Evolutionary conservation across 176 grass and related monocot genomes (phyloP).

Genomic region (Coix lacrymajobi): DNA sequence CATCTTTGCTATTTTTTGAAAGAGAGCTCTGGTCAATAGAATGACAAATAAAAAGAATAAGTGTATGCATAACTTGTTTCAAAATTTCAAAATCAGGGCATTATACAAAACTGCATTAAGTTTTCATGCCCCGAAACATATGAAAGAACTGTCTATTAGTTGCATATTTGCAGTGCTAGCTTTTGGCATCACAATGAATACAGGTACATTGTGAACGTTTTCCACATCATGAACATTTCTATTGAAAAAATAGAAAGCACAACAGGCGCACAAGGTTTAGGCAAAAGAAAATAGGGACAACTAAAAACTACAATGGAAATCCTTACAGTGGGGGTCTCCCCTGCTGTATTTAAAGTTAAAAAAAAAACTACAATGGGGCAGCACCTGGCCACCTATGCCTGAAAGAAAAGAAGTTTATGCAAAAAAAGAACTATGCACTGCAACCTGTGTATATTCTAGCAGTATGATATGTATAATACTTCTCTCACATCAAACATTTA

Average conservation of each 20-base stretch:
- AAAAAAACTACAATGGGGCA: background rate
- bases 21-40: background rate
- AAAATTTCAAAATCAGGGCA: background rate
- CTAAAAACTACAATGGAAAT: too few species aligned
- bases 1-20: conserved; percentile 27
- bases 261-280: conserved; percentile 4
- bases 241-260: conserved; percentile 3
- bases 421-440: background rate
- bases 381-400: background rate
- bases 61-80: background rate
- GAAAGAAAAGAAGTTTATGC: background rate
- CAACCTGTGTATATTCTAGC: background rate
- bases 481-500: background rate
- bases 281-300: background rate
- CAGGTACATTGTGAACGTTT: background rate
- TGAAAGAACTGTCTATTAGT: background rate
- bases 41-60: conserved; percentile 1
- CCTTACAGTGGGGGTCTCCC: too few species aligned
- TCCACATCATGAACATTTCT: background rate
- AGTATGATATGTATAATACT: background rate
- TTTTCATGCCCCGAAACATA: background rate
- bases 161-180: background rate
- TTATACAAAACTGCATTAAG: background rate
- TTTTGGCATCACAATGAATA: background rate
- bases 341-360: too few species aligned